Conservation (phyloP, 805 yeast genomes). For the Starmera dryadoides region DNA sequence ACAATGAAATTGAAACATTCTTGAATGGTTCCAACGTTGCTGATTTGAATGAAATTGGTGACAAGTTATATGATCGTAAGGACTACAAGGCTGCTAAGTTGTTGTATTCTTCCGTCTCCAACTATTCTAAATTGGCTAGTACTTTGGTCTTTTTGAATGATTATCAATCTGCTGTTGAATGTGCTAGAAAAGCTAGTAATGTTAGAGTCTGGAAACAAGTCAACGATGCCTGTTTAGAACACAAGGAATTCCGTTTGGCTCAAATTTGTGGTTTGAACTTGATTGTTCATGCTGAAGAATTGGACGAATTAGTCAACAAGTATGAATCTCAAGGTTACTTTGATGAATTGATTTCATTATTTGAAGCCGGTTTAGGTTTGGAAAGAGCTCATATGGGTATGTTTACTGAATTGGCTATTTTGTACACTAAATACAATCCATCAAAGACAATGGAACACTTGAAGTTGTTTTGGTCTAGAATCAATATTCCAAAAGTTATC, state of each 20-base stretch:
- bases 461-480: slow-evolving; percentile 96
- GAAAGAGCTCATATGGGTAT: slow-evolving; percentile 99
- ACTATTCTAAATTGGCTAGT: slow-evolving; percentile 94
- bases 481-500: slow-evolving; percentile 95
- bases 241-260: slow-evolving; percentile 91
- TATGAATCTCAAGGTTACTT: slow-evolving; percentile 90
- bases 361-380: slow-evolving; percentile 91
- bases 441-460: slow-evolving; percentile 91
- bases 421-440: slow-evolving; percentile 87
- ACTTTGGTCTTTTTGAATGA: slow-evolving; percentile 88
- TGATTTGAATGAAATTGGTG: slow-evolving; percentile 87
- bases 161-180: slow-evolving; percentile 95
- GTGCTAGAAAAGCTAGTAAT: slow-evolving; percentile 97
- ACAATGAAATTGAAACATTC: slow-evolving; percentile 77
- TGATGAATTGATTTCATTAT: slow-evolving; percentile 82
- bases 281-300: slow-evolving; percentile 95
- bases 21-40: slow-evolving; percentile 89
- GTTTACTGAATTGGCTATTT: slow-evolving; percentile 92
- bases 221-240: slow-evolving; percentile 91
- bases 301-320: slow-evolving; percentile 78
- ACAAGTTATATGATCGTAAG: slow-evolving; percentile 69
- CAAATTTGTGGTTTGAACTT: slow-evolving; percentile 97
- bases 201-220: slow-evolving; percentile 96
- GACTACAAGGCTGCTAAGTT: slow-evolving; percentile 92
- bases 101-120: slow-evolving; percentile 77